Evolutionary conservation across 1,284 basidiomycete genomes (phyloP).

Genomic region (Cryptococcus amylolentus): DNA sequence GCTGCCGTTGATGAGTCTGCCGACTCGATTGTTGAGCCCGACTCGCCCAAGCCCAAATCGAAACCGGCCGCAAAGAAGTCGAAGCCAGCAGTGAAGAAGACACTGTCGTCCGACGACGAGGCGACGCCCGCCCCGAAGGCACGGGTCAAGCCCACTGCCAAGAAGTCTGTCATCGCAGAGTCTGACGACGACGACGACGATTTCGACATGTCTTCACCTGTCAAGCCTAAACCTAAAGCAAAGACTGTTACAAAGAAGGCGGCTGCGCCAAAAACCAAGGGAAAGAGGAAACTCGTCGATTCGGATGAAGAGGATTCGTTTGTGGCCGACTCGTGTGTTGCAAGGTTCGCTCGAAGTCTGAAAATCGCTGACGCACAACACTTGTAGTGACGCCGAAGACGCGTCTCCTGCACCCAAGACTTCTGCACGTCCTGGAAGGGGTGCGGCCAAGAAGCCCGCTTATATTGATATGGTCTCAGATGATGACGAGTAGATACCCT

Average conservation of each 20-base stretch:
- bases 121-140: not conserved
- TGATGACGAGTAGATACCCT: conserved; percentile 16
- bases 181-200: conserved; percentile 3
- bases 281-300: conserved; percentile 16
- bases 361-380: conserved; percentile 19
- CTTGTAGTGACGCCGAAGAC: not conserved
- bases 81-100: not conserved
- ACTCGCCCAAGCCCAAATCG: conserved; percentile 1
- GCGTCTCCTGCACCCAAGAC: conserved; percentile 20
- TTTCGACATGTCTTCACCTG: not conserved
- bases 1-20: not conserved
- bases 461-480: conserved; percentile 38
- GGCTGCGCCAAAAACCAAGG: conserved; percentile 12
- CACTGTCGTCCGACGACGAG: conserved; percentile 4
- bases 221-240: conserved; percentile 6
- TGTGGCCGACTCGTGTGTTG: not conserved
- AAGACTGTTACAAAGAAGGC: conserved; percentile 16
- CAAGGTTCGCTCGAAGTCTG: conserved; percentile 7
- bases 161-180: conserved; percentile 9
- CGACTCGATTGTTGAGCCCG: conserved; percentile 4
- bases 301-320: conserved; percentile 22
- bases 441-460: conserved; percentile 29
- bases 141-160: conserved; percentile 8
- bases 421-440: conserved; percentile 29
- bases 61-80: conserved; percentile 12